Evolutionary conservation across 495 filamentous ascomycete genomes (phyloP).

Genomic region (Penicillium robsamsonii): DNA sequence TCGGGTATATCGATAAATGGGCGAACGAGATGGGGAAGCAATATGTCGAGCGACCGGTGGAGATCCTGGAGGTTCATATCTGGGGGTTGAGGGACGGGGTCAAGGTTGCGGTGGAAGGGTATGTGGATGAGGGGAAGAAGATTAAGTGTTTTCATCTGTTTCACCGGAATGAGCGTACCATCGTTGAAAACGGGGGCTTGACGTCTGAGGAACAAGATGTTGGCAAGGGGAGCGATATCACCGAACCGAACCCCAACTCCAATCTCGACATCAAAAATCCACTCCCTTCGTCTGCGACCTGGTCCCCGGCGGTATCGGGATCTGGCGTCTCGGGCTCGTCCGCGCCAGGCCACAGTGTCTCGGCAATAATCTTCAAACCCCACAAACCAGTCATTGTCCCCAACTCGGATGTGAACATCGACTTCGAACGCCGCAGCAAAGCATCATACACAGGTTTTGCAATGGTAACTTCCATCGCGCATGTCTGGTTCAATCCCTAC

Average conservation of each 20-base stretch:
- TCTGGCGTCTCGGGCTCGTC: slow-evolving; percentile 19
- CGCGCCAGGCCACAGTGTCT: slow-evolving; percentile 14
- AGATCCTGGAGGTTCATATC: slow-evolving; percentile 83
- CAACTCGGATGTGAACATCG: slow-evolving; percentile 84
- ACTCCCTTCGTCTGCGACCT: slow-evolving; percentile 8
- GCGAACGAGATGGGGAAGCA: slow-evolving; percentile 63
- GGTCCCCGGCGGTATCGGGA: slow-evolving; percentile 10
- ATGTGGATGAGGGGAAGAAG: slow-evolving; percentile 77
- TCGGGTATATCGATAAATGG: slow-evolving; percentile 91
- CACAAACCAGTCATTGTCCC: slow-evolving; percentile 62
- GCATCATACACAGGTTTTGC: slow-evolving; percentile 70
- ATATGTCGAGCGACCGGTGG: slow-evolving; percentile 80
- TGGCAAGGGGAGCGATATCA: slow-evolving; percentile 6
- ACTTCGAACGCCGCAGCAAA: slow-evolving; percentile 78
- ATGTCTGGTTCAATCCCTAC: slow-evolving; percentile 95
- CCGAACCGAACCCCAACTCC: background rate
- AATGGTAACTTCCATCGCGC: slow-evolving; percentile 88
- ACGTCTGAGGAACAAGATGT: slow-evolving; percentile 5
- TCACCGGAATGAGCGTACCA: slow-evolving; percentile 65
- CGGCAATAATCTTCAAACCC: slow-evolving; percentile 77
- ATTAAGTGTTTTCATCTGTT: slow-evolving; percentile 86
- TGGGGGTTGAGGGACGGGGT: slow-evolving; percentile 89
- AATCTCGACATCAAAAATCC: slow-evolving; percentile 8
- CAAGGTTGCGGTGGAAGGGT: slow-evolving; percentile 83
- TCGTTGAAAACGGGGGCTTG: slow-evolving; percentile 54